Base-by-base conservation (phyloP, 208 protist species). In the Phytomonas francai region DNA sequence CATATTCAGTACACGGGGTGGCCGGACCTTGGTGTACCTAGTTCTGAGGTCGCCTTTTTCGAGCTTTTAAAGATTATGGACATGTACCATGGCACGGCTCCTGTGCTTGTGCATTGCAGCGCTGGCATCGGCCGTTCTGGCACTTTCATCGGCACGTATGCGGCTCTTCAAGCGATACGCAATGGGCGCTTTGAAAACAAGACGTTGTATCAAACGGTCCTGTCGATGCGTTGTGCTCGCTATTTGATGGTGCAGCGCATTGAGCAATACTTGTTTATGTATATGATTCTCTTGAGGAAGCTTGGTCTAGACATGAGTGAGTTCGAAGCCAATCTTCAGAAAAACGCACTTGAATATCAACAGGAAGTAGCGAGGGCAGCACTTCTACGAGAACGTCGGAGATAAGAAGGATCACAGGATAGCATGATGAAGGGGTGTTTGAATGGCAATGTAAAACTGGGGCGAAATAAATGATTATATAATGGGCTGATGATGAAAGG, bases 221-320 rank as follows among this genome's bases (percentile, higher is more conserved):
- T 62, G 45, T 51, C 68, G 7, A 92, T 95, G 87, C 83, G 82
- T 30, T 65, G 66, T 28, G 62, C 77, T 16, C 80, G 89, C 19
- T 89, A 79, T 67, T 85, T 81, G 6, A 92, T 92, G 89, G 89
- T 95, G 65, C 89, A 95, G 70, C 77, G 83, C 11, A 54, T 95
- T 42, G 89, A 92, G 67, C 89, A 95, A 80, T 93, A 93, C 77
- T 77, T 85, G 70, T 91, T 91, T 61, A 87, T 92, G 29, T 91
- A 95, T 65, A 60, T 83, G 29, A 83, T 85, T 31, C 61, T 91
- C 2, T 63, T 95, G 57, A 72, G 75, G 27, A 64, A 79, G 64
- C 57, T 91, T 57, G 70, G 63, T 2, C 39, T 63, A 11, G 71
- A 81, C 54, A 64, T 59, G 33, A 65, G 49, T 45, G 42, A 22